These are phyloP conservation scores for Ilyonectria destructans DNA, from an alignment of 2,329 filamentous ascomycete species.

Conservation along the genomic window DNA sequence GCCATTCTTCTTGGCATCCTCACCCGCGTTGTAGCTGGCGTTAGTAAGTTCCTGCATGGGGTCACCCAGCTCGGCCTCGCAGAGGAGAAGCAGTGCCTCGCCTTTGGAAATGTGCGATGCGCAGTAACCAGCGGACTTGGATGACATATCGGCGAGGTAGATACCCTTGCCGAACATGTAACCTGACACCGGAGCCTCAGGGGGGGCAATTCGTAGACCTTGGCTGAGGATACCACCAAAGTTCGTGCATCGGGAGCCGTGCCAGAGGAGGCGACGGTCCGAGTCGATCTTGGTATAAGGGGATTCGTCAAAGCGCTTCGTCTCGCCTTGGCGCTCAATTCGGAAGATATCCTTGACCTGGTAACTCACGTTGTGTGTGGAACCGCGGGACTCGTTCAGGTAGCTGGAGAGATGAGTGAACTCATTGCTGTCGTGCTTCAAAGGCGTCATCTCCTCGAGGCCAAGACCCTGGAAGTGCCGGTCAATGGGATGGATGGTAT, in stretches of 20 bases:
- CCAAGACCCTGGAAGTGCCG: constrained; percentile 80
- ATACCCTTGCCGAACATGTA: constrained; percentile 96
- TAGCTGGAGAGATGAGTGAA: constrained; percentile 78
- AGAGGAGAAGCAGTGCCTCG: constrained; percentile 83
- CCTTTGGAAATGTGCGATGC: constrained; percentile 73
- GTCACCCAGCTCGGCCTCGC: constrained; percentile 83
- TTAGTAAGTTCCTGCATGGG: constrained; percentile 78
- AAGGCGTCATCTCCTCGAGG: constrained; percentile 82
- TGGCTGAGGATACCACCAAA: constrained; percentile 91
- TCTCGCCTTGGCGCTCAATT: constrained; percentile 83
- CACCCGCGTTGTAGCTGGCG: constrained; percentile 75
- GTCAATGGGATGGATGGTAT: constrained; percentile 77
- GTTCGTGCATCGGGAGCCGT: constrained; percentile 87
- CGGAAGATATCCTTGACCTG: constrained; percentile 84
- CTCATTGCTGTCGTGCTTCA: constrained; percentile 73
- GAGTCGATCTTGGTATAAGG: constrained; percentile 68
- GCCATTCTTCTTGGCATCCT: constrained; percentile 73
- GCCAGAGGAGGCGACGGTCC: constrained; percentile 87
- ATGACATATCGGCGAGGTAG: constrained; percentile 88
- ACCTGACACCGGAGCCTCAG: constrained; percentile 83
- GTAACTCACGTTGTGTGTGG: constrained; percentile 76
- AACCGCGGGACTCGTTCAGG: constrained; percentile 76
- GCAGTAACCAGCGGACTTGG: constrained; percentile 88
- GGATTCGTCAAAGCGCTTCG: constrained; percentile 76
- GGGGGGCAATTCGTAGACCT: constrained; percentile 90